Evolutionary conservation across 2,329 filamentous ascomycete species (phyloP).

Genomic region (Talaromyces piceae): DNA sequence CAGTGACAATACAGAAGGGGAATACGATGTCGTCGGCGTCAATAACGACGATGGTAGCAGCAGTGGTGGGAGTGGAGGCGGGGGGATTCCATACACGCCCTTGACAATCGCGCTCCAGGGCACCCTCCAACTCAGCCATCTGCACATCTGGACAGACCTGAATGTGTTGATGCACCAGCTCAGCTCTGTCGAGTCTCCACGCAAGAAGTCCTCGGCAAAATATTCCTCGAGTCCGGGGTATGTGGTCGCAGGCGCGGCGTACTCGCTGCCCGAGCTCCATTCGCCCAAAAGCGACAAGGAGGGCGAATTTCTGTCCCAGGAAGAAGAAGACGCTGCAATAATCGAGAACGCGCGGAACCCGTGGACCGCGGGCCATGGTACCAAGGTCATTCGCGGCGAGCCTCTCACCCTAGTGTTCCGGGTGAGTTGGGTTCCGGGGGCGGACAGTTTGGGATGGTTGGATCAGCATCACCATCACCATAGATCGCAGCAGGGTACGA

Average conservation of each 20-base stretch:
- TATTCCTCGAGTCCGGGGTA: conserved; percentile 53
- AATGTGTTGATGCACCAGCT: conserved; percentile 73
- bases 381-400: conserved; percentile 78
- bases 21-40: conserved; percentile 31
- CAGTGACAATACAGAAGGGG: background rate
- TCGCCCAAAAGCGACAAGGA: no score
- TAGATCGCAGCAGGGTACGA: background rate
- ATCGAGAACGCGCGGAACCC: conserved; percentile 37
- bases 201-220: conserved; percentile 20
- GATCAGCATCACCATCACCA: conserved; percentile 14
- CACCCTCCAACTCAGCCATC: conserved; percentile 77
- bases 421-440: conserved; percentile 61
- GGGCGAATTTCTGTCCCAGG: conserved; percentile 9
- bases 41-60: conserved; percentile 45
- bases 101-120: conserved; percentile 84
- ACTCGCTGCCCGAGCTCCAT: conserved; percentile 67
- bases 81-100: conserved; percentile 51
- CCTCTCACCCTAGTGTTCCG: conserved; percentile 69
- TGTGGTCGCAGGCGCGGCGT: conserved; percentile 79
- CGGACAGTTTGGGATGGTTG: conserved; percentile 31
- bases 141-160: conserved; percentile 83
- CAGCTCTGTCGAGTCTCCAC: conserved; percentile 20
- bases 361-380: conserved; percentile 43
- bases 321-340: conserved; percentile 39
- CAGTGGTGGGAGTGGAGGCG: conserved; percentile 10